Evolutionary conservation across 2,329 filamentous ascomycete genomes (phyloP), one percentile per base, ranked within the genome.

Genomic region (Colletotrichum higginsianum): DNA sequence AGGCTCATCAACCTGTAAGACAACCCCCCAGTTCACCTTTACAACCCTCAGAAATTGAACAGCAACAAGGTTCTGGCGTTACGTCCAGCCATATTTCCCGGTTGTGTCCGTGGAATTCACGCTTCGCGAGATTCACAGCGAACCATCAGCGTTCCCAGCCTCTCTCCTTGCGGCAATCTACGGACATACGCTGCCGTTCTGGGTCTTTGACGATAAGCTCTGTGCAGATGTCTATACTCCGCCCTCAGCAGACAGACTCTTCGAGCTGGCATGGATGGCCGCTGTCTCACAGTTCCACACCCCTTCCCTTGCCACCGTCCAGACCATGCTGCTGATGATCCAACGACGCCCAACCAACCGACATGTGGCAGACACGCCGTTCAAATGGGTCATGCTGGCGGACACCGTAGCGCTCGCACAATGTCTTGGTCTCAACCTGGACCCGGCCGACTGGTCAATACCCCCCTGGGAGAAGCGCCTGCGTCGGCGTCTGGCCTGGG

Each of bases 371-470:
- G 67, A 71, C 15, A 71, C 67, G 15, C 67, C 67, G 13, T 71
- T 71, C 49, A 71, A 71, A 49, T 71, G 67, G 67, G 56, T 67
- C 15, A 71, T 71, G 67, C 56, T 71, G 0, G 67, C 63, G 12
- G 67, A 71, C 67, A 71, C 67, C 0, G 67, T 67, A 0, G 67
- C 67, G 3, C 55, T 71, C 0, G 63, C 67, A 0, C 67, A 71
- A 44, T 71, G 63, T 16, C 55, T 71, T 0, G 67, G 67, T 2
- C 62, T 71, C 30, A 71, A 71, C 2, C 55, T 71, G 13, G 67
- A 67, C 23, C 67, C 67, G 2, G 16, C 15, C 11, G 56, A 61
- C 0, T 71, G 67, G 67, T 56, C 67, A 44, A 57, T 71, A 21
- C 67, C 67, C 0, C 26, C 16, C 2, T 71, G 67, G 67, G 67